Evolutionary conservation across 2,329 filamentous ascomycete genomes (phyloP), one percentile per base, ranked within the genome.

Genomic region (Chalaropsis thielavioides): DNA sequence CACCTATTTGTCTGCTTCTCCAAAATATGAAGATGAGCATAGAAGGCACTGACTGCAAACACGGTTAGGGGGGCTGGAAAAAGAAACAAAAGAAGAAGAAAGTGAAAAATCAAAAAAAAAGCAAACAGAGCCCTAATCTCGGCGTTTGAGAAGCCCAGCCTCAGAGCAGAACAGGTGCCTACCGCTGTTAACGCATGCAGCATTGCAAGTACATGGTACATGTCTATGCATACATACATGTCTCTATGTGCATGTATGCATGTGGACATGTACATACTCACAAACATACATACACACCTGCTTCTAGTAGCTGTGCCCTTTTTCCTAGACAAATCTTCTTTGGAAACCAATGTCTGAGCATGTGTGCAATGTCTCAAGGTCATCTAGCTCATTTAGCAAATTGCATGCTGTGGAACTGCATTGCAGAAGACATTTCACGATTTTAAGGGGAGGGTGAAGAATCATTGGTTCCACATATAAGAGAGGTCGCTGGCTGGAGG

Each of bases 351-450:
- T 51, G 46, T 51, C 46, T 27, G 46, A 24, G 10, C 46, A 27
- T 51, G 13, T 4, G 19, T 51, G 46, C 19, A 51, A 24, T 58
- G 51, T 58, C 51, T 58, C 51, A 58, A 38, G 35, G 51, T 38
- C 51, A 58, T 58, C 8, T 58, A 35, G 35, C 51, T 19, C 31
- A 58, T 58, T 58, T 58, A 58, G 27, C 27, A 58, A 58, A 17
- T 58, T 27, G 24, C 51, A 58, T 58, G 51, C 27, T 35, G 51
- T 58, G 51, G 13, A n/a, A 58, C 51, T 58, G 51, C 51, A 58
- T 58, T 35, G 27, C 51, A 38, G 51, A 13, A 58, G n/a, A 35
- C 24, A 58, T 38, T 58, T 35, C 27, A 58, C 51, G 51, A n/a
- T 35, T 31, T 35, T 10, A 58, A 58, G 51, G 51, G 51, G 51